These are phyloP conservation scores for Murraya paniculata DNA, from an alignment of 345 rosid genomes.

Conservation along the genomic window DNA sequence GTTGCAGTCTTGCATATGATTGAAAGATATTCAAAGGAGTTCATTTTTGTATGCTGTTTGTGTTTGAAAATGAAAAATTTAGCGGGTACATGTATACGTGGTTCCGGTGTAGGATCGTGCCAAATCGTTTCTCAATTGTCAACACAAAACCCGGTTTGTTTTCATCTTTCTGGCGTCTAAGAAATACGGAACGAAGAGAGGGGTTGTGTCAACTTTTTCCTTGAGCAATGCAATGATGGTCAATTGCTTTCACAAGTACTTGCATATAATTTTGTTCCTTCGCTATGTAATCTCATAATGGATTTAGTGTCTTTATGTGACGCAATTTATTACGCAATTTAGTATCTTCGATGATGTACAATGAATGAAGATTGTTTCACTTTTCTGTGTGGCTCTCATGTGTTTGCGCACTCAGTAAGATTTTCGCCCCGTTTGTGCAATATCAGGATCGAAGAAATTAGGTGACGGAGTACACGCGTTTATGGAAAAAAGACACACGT, in stretches of 20 bases:
- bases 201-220: background rate
- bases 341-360: background rate
- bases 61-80: background rate
- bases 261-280: slow-evolving; percentile 13
- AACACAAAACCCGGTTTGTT: background rate
- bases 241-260: slow-evolving; percentile 12
- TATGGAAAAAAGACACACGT: background rate
- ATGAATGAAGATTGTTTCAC: background rate
- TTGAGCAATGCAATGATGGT: slow-evolving; percentile 3
- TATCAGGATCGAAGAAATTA: background rate
- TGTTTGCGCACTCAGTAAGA: slow-evolving; percentile 9
- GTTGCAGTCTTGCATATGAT: background rate
- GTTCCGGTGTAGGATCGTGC: slow-evolving; percentile 4
- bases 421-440: background rate
- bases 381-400: too few species aligned
- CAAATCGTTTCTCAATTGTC: background rate
- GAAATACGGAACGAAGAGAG: background rate
- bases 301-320: background rate
- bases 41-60: background rate
- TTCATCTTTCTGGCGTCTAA: background rate
- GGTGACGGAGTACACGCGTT: background rate
- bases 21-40: slow-evolving; percentile 12
- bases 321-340: background rate
- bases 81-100: background rate
- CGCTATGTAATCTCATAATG: background rate